A percentile compares a stretch with the other conserved stretches of the same genome.
Evolutionary conservation across 495 filamentous ascomycete species (phyloP).

Genomic region (Penicilliopsis zonata): DNA sequence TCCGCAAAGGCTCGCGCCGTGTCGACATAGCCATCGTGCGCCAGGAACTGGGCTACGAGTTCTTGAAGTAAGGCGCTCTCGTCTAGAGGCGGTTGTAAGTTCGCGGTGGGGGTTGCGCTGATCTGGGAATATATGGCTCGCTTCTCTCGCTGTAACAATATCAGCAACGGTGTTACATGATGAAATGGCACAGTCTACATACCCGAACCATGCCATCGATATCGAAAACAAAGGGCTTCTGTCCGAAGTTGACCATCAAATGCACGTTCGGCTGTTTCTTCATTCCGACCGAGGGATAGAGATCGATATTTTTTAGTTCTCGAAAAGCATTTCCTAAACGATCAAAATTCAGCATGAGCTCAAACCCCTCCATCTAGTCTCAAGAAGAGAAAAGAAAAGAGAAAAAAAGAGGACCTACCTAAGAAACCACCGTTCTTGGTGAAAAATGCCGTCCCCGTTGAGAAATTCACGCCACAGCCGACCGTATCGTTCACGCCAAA

Average conservation of each 20-base stretch:
- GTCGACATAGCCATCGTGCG: constrained; percentile 95
- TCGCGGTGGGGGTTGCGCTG: constrained; percentile 32
- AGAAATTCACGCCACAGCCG: constrained; percentile 90
- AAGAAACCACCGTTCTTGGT: constrained; percentile 82
- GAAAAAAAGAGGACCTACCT: constrained; percentile 39
- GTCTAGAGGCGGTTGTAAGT: constrained; percentile 52
- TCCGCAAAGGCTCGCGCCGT: constrained; percentile 79
- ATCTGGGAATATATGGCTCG: constrained; percentile 45
- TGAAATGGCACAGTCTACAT: constrained; percentile 3
- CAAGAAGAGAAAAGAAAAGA: no score
- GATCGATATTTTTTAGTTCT: constrained; percentile 53
- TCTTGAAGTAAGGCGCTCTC: constrained; percentile 74
- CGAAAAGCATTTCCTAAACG: constrained; percentile 72
- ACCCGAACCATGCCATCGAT: constrained; percentile 84
- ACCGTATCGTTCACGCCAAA: constrained; percentile 71
- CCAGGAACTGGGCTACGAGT: constrained; percentile 76
- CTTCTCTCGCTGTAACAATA: constrained; percentile 43
- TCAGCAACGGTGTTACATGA: neutral
- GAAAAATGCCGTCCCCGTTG: constrained; percentile 78
- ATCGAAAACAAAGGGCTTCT: constrained; percentile 79
- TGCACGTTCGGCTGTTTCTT: constrained; percentile 73
- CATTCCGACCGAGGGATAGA: constrained; percentile 89
- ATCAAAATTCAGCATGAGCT: no score
- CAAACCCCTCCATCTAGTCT: no score
- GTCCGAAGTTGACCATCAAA: constrained; percentile 83